These are phyloP conservation scores for Cyclotella kingstonii DNA, from an alignment of 108 stramenopile species.

Conservation along the genomic window DNA sequence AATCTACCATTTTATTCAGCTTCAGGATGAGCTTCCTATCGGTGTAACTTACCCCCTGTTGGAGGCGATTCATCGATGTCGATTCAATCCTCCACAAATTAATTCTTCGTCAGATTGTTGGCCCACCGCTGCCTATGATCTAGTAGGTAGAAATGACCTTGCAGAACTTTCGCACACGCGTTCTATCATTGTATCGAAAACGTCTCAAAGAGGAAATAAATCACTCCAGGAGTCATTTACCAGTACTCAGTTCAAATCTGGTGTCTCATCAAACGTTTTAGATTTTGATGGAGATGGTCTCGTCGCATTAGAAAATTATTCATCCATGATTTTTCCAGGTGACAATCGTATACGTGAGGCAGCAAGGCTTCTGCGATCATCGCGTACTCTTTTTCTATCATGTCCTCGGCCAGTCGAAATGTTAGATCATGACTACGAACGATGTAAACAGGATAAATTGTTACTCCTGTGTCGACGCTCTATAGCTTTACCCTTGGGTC, in stretches of 20 bases:
- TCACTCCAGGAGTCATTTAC: background rate
- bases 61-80: conserved; percentile 66
- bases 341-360: conserved; percentile 91
- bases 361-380: conserved; percentile 86
- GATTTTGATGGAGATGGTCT: conserved; percentile 82
- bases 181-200: too few relatives aligned
- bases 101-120: conserved; percentile 22
- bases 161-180: conserved; percentile 31
- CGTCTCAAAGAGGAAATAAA: too few relatives aligned
- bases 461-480: conserved; percentile 79
- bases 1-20: conserved; percentile 36
- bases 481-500: conserved; percentile 85
- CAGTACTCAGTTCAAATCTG: background rate
- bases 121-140: conserved; percentile 58
- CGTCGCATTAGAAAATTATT: conserved; percentile 60
- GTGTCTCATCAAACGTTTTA: conserved; percentile 9
- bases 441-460: conserved; percentile 83
- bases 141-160: conserved; percentile 82
- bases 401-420: conserved; percentile 84
- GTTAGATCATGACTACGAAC: conserved; percentile 88
- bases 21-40: conserved; percentile 59
- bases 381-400: conserved; percentile 73
- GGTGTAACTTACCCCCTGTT: conserved; percentile 66
- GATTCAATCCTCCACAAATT: conserved; percentile 45
- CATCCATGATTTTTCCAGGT: conserved; percentile 85